These are phyloP conservation scores for Gigaspora rosea DNA, from an alignment of 192 early-diverging fungal genomes.

Conservation along the genomic window DNA sequence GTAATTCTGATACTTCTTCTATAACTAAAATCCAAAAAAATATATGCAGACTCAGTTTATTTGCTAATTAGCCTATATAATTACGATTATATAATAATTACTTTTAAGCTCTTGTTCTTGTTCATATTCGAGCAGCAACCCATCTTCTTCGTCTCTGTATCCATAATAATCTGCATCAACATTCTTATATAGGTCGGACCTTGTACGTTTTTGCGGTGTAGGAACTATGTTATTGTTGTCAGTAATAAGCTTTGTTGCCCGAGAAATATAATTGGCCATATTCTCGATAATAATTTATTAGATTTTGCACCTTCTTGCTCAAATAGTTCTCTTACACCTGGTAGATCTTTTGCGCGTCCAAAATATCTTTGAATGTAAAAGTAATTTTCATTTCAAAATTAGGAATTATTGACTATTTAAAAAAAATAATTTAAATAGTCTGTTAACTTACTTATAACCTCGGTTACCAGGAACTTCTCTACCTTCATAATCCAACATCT, in stretches of 20 bases:
- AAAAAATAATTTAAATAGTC: conserved; percentile 13
- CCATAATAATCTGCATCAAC: conserved; percentile 96
- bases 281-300: conserved; percentile 19
- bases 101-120: conserved; percentile 55
- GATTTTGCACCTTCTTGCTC: conserved; percentile 64
- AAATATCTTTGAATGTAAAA: conserved; percentile 71
- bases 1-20: conserved; percentile 25
- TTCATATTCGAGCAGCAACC: conserved; percentile 77
- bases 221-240: conserved; percentile 32
- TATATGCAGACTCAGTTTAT: background rate
- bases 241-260: background rate
- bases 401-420: background rate
- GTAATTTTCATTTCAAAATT: background rate
- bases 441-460: conserved; percentile 84
- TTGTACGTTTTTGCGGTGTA: conserved; percentile 53
- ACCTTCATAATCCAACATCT: conserved; percentile 84
- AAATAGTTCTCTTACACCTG: conserved; percentile 91
- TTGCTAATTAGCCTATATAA: background rate
- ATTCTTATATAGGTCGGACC: conserved; percentile 71
- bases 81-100: conserved; percentile 27
- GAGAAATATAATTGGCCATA: background rate
- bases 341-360: conserved; percentile 92
- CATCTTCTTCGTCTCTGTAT: conserved; percentile 91
- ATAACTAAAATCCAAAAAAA: conserved; percentile 34
- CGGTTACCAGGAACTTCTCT: conserved; percentile 84